Percentiles rank a stretch among this genome's conserved stretches.
Evolutionary conservation across 371 early-diverging fungal genomes (phyloP).

Genomic region (Cladochytrium tenue): DNA sequence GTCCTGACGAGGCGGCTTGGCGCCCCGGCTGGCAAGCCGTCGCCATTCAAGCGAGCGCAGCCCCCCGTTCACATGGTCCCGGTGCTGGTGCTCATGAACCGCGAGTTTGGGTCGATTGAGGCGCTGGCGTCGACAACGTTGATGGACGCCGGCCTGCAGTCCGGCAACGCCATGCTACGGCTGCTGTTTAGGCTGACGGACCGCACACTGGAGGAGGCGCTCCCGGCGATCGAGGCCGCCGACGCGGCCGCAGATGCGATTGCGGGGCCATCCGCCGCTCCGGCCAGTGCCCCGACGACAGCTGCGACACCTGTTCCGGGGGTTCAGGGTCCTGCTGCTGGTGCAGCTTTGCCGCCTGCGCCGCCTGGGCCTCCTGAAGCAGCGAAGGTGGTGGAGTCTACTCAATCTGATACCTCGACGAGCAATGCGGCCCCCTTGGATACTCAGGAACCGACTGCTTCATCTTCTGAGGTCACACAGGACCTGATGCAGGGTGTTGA

Average conservation of each 20-base stretch:
- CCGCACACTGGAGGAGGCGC: conserved; percentile 22
- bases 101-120: conserved; percentile 30
- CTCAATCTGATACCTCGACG: too few relatives aligned
- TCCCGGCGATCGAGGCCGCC: neutral
- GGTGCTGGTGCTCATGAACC: neutral
- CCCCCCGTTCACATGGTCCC: neutral
- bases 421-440: too few relatives aligned
- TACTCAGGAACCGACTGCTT: too few relatives aligned
- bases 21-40: neutral
- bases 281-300: neutral
- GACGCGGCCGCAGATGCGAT: neutral
- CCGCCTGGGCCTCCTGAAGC: too few relatives aligned
- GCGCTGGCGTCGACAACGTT: conserved; percentile 46
- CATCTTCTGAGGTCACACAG: too few relatives aligned
- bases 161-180: conserved; percentile 56
- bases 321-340: too few relatives aligned
- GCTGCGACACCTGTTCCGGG: too few relatives aligned
- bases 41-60: neutral
- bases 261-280: neutral
- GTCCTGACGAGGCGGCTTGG: neutral
- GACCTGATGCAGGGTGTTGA: conserved; percentile 1
- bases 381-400: too few relatives aligned
- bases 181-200: conserved; percentile 49
- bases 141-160: conserved; percentile 37
- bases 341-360: too few relatives aligned